Base-by-base conservation (phyloP, 306 rosid species). In the Quercus aquifolioides region DNA sequence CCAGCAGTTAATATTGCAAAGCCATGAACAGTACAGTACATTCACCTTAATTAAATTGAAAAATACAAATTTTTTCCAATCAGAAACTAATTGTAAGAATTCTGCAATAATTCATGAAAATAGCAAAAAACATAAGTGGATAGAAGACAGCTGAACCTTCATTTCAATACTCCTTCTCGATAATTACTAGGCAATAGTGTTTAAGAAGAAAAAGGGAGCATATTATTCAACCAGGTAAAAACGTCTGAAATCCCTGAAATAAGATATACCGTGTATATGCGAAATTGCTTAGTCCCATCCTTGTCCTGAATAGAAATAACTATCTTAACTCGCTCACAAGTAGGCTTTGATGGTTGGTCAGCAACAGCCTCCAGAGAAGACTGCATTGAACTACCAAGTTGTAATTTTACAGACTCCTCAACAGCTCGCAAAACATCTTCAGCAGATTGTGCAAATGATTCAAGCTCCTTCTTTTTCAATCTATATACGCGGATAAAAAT, bases 241-340 rank as follows among this genome's bases (percentile, higher is more conserved):
- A 73, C 4, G 59, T 54, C 30, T 49, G 79, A 67, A 20, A 51
- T 79, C 57, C 69, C 64, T 9, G 41, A 28, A 33, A 4, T 1
- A 33, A 59, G 59, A 78, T 73, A 87, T 89, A 95, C 99, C 94
- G 73, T 76, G 80, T 77, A 95, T 71, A 95, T 65, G 21, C 97
- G 96, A 86, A 89, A 81, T 70, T 91, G 98, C 86, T 89, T 93
- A 13, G 18, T 70, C 49, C 82, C 97, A 49, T 87, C 90, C 88
- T 89, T 93, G 78, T 87, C 97, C 68, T 92, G 98, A 41, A 95
- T 69, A 65, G 93, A 89, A 81, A 95, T 83, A 76, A 95, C 82
- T 67, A 95, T 87, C 85, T 93, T 91, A 51, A 74, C 81, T 79
- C 99, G 86, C 70, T 90, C 93, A 75, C 74, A 23, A 18, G 52